phyloP scores from a whole-genome alignment of 31 red algal genomes.

The Bonnemaisonia californica region DNA sequence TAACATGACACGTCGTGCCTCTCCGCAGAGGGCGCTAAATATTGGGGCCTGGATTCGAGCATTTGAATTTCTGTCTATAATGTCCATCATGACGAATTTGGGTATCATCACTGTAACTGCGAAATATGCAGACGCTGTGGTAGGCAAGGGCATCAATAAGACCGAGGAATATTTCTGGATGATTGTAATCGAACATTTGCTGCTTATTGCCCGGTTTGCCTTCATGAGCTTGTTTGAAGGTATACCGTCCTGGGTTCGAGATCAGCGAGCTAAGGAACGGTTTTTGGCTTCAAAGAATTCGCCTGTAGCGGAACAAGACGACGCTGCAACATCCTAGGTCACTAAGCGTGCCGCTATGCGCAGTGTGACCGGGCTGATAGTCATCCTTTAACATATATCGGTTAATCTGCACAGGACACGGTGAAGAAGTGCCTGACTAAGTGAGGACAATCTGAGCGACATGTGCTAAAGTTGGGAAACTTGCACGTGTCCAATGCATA shows the following conservation, averaged over 20 bases:
- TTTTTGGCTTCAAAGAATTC: constrained; percentile 59
- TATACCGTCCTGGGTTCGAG: constrained; percentile 72
- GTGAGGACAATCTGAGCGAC: no score
- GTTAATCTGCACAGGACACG: no score
- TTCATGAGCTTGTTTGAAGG: constrained; percentile 65
- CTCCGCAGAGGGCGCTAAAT: constrained; percentile 67
- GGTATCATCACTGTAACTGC: constrained; percentile 82
- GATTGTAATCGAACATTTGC: constrained; percentile 77
- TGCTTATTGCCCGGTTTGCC: constrained; percentile 52
- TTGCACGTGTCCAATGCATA: no score
- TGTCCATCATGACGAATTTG: constrained; percentile 84
- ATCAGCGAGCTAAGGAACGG: constrained; percentile 79
- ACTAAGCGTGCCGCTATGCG: no score
- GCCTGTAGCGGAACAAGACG: no score
- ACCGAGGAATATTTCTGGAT: constrained; percentile 79
- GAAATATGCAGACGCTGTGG: constrained; percentile 48
- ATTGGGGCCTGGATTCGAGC: constrained; percentile 88
- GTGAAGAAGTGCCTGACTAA: no score
- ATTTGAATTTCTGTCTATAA: constrained; percentile 83
- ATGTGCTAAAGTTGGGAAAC: no score
- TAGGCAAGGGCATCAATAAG: constrained; percentile 52
- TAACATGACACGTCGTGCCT: constrained; percentile 58
- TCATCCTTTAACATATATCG: no score
- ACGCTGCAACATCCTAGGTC: no score
- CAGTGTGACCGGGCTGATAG: no score